These are phyloP conservation scores for Coprinellus aureogranulatus DNA, from an alignment of 768 basidiomycete species.

Conservation along the genomic window DNA sequence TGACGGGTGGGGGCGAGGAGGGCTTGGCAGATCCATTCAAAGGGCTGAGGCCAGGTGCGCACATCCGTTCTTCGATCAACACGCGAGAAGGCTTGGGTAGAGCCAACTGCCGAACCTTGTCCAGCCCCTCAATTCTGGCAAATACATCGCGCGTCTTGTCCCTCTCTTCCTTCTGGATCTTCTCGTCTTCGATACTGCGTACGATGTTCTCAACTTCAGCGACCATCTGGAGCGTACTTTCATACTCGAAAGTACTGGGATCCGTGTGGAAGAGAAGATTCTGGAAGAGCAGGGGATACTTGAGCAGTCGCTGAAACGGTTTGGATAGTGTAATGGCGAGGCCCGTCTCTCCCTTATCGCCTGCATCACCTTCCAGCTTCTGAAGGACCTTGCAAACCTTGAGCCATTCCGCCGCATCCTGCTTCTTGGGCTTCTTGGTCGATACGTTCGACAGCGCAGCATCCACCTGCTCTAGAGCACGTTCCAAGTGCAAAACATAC, in stretches of 20 bases:
- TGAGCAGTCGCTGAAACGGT: slow-evolving; percentile 94
- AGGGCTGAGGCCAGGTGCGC: slow-evolving; percentile 36
- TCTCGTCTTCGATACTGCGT: slow-evolving; percentile 96
- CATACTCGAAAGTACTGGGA: slow-evolving; percentile 95
- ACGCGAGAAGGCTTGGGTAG: slow-evolving; percentile 87
- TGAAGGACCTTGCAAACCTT: slow-evolving; percentile 73
- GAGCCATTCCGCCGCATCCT: slow-evolving; percentile 75
- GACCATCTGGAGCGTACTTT: slow-evolving; percentile 93
- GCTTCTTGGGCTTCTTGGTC: slow-evolving; percentile 78
- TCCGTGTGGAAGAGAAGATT: slow-evolving; percentile 96
- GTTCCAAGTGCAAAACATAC: slow-evolving; percentile 92
- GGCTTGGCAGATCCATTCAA: slow-evolving; percentile 32
- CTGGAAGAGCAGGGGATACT: slow-evolving; percentile 97
- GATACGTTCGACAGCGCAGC: slow-evolving; percentile 64
- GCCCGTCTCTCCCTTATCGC: slow-evolving; percentile 88
- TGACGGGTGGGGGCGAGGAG: slow-evolving; percentile 40
- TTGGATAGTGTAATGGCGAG: slow-evolving; percentile 94
- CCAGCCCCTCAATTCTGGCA: slow-evolving; percentile 93
- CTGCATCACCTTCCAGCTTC: slow-evolving; percentile 74
- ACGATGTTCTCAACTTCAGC: slow-evolving; percentile 97
- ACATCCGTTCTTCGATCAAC: slow-evolving; percentile 76
- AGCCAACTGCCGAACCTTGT: slow-evolving; percentile 89
- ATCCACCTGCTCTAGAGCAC: slow-evolving; percentile 85
- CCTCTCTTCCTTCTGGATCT: slow-evolving; percentile 93
- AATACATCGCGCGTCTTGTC: slow-evolving; percentile 94